Evolutionary conservation across 352 stramenopile species (phyloP), one percentile per base, ranked within the genome.

Genomic region (Globisporangium perplexum): DNA sequence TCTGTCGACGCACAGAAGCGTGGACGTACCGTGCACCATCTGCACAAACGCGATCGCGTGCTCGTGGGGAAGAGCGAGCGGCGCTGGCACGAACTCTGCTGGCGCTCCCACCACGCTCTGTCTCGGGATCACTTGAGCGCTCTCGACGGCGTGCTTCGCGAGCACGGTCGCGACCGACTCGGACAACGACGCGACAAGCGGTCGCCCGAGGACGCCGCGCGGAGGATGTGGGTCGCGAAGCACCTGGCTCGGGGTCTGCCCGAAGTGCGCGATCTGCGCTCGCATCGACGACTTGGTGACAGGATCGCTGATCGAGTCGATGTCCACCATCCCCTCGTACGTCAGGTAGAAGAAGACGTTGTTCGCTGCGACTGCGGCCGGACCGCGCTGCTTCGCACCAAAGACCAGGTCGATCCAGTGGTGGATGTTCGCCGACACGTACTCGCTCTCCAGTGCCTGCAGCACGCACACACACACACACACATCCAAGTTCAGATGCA

Each of bases 301-400:
- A 8, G 97, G 70, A 39, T 98, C 92, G 24, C 95, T 69, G 65
- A 96, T 95, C 7, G 95, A 96, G 61, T 98, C 90, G 35, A 99
- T 83, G 65, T 99, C 95, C 42, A 99, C 95, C 68, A 96, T 95
- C 42, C 96, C 96, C 76, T 99, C 96, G 61, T 99, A 99, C 1
- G 93, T 99, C 35, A 99, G 76, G 62, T 98, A 98, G 66, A 99
- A 98, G 66, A 99, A 99, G 11, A 99, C 70, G 64, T 99, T 99
- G 60, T 97, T 90, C 8, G 96, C 91, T 14, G 90, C 78, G 31
- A 98, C 77, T 10, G 97, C 95, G 30, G 90, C 88, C 26, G 67
- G 50, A 1, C 82, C 86, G 28, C 83, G 72, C 50, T 96, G 77
- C 47, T 76, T 91, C 14, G 66, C 72, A 7, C 83, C 85, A 62